Evolutionary conservation across 352 stramenopile species (phyloP).

Genomic region (Phytophthora pseudosyringae): DNA sequence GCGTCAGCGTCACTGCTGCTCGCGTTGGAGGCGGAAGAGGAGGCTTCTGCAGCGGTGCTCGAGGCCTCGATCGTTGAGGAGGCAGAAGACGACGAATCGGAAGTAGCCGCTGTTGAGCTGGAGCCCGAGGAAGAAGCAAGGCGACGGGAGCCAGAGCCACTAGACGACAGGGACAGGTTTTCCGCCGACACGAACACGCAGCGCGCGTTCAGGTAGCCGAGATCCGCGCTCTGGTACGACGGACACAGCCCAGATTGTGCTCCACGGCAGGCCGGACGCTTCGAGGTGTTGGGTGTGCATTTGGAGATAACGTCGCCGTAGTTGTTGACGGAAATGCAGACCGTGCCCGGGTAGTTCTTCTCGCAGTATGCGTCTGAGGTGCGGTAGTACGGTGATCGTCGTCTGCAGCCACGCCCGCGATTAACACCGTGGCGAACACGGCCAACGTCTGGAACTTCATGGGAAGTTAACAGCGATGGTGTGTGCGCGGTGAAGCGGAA

Average conservation of each 20-base stretch:
- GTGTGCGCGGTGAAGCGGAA: neutral
- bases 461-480: neutral
- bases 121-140: conserved; percentile 22
- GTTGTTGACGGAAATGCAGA: conserved; percentile 81
- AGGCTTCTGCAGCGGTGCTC: conserved; percentile 5
- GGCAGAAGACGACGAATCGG: conserved; percentile 15
- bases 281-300: conserved; percentile 83
- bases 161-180: conserved; percentile 28
- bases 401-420: conserved; percentile 32
- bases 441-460: conserved; percentile 57
- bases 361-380: conserved; percentile 76
- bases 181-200: conserved; percentile 86
- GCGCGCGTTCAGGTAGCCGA: conserved; percentile 82
- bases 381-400: conserved; percentile 58
- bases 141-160: conserved; percentile 29
- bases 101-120: conserved; percentile 17
- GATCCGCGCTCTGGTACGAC: conserved; percentile 76
- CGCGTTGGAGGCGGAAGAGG: conserved; percentile 25
- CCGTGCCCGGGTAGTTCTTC: conserved; percentile 67
- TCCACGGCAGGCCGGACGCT: conserved; percentile 75
- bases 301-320: conserved; percentile 76
- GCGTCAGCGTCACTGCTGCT: conserved; percentile 30
- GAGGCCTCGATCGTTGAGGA: neutral
- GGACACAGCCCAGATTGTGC: conserved; percentile 75
- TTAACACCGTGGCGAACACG: conserved; percentile 40